Evolutionary conservation across 192 early-diverging fungal genomes (phyloP).

Genomic region (Coemansia sp.): DNA sequence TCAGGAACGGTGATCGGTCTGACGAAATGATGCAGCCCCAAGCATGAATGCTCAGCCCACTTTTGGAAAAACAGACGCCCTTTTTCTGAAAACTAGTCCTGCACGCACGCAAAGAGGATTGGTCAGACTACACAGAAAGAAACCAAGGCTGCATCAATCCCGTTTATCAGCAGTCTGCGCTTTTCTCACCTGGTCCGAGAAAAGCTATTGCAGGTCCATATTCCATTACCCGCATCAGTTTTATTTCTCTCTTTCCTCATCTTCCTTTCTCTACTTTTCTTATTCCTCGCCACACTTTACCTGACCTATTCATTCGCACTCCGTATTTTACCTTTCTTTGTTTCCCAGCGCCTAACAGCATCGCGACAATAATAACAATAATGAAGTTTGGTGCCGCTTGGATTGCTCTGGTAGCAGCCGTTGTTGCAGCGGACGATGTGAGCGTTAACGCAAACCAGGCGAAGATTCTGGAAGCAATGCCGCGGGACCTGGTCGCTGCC

Average conservation of each 20-base stretch:
- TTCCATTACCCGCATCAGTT: background rate
- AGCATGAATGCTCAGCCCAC: background rate
- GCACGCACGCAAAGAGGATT: no score
- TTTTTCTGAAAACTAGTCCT: background rate
- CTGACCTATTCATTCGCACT: background rate
- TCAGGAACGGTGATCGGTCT: background rate
- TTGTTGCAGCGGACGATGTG: background rate
- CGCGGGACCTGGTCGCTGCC: conserved; percentile 1
- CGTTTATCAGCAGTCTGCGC: background rate
- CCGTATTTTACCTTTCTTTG: background rate
- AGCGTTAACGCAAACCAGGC: conserved; percentile 1
- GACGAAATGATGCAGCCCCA: background rate
- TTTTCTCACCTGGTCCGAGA: background rate
- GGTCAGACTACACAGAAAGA: no score
- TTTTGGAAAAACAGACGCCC: background rate
- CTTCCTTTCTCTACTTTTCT: background rate
- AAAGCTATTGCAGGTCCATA: background rate
- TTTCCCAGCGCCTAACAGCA: no score
- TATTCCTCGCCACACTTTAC: background rate
- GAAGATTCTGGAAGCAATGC: background rate
- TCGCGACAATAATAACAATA: background rate
- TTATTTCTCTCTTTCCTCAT: background rate
- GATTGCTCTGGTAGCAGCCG: conserved; percentile 5
- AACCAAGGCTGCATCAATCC: no score
- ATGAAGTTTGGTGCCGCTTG: conserved; percentile 8